Percentiles rank a stretch among this genome's conserved stretches.
These are phyloP conservation scores for Urtica urens DNA, from an alignment of 306 rosid species.

Conservation along the genomic window DNA sequence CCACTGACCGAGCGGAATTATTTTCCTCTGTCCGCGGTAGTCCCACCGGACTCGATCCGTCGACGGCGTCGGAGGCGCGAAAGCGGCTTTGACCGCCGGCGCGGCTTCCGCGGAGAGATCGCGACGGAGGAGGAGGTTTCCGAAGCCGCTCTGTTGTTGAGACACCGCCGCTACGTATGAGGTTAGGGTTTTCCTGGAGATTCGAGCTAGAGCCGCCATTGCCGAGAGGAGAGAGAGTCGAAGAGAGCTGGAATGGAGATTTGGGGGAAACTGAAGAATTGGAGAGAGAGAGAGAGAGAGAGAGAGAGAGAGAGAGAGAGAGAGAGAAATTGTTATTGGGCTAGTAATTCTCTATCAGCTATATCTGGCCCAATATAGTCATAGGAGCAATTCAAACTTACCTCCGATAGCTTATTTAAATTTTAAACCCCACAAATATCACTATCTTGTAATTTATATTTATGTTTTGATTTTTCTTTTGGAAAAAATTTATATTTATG, in stretches of 20 bases:
- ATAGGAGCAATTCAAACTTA: too few relatives aligned
- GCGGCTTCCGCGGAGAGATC: slow-evolving; percentile 23
- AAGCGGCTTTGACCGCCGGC: slow-evolving; percentile 43
- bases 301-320: slow-evolving; percentile 1
- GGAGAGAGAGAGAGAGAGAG: slow-evolving; percentile 7
- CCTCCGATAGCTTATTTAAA: too few relatives aligned
- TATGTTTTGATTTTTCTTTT: too few relatives aligned
- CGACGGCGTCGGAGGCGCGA: slow-evolving; percentile 40
- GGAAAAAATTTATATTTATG: too few relatives aligned
- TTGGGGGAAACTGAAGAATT: slow-evolving; percentile 1
- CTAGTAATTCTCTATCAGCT: too few relatives aligned
- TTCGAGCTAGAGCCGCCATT: slow-evolving; percentile 60
- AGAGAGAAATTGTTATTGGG: slow-evolving; percentile 3
- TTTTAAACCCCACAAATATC: too few relatives aligned
- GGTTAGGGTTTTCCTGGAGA: slow-evolving; percentile 51
- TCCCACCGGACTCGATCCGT: slow-evolving; percentile 91
- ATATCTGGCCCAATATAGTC: too few relatives aligned
- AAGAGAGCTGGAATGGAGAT: background rate
- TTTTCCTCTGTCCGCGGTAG: slow-evolving; percentile 92
- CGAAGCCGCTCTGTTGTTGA: slow-evolving; percentile 6
- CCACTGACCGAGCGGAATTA: slow-evolving; percentile 94
- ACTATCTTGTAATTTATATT: too few relatives aligned
- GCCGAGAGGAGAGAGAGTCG: slow-evolving; percentile 7
- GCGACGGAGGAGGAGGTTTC: slow-evolving; percentile 13
- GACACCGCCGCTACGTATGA: slow-evolving; percentile 18